Base-by-base conservation (phyloP, 345 rosid species). In the Populus nigra region DNA sequence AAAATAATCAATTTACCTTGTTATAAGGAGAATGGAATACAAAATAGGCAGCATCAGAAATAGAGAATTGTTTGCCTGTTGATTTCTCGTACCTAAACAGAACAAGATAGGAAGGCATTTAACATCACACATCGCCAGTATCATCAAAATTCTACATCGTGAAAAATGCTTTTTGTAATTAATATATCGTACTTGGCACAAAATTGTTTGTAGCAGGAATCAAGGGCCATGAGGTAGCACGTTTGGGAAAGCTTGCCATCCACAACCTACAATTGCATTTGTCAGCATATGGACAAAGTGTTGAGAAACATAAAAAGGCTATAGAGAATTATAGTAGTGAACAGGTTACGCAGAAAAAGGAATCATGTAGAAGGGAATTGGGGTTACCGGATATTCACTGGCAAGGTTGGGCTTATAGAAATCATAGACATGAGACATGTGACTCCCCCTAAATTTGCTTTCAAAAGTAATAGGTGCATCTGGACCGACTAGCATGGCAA, bases 221-320 rank as follows among this genome's bases (percentile, higher is more conserved):
- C 99, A 73, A 96, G 90, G 75, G 99, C 98, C 97, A 91, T 88
- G 65, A 96, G 94, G 85, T 96, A 96, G 89, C 99, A 96, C 20
- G 99, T 94, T 87, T 96, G 99, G 31, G 98, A 94, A 76, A 96
- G 96, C 88, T 94, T 96, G 38, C 99, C 99, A 85, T 96, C 98
- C 85, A 96, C 99, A 69, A 96, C 99, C 99, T 96, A 80, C 85
- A 84, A 78, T 68, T 38, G 70, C 38, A 76, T 71, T 75, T 35
- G 18, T 9, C 35, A 69, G 65, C 36, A 73, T 72, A 16, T 9
- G 16, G 17, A 39, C n/a, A 43, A n/a, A 29, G 35, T 20, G 6
- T 74, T 41, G 25, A 22, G 53, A 33, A 12, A 29, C 47, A 38
- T 55, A 25, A 2, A 2, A 16, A 45, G 27, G 36, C 65, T 53